A percentile compares a stretch with the other conserved stretches of the same genome.
Conservation (phyloP, 139 green algal species). For the Nannochloris sp. region DNA sequence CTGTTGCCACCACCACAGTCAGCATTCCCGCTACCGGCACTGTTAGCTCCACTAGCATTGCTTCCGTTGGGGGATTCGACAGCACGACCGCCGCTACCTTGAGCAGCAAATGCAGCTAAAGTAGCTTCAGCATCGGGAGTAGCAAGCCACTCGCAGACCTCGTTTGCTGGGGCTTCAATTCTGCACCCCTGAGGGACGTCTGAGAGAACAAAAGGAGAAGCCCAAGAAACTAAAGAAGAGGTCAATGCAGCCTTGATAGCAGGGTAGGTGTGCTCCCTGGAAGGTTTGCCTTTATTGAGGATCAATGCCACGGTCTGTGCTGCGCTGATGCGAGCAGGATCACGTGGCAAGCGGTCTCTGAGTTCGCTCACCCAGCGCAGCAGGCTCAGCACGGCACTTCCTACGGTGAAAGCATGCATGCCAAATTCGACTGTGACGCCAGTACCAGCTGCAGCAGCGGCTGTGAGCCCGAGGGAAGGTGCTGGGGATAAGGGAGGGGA, state of each 20-base stretch:
- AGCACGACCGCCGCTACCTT: neutral
- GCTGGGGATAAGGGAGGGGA: neutral
- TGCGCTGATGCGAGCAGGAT: neutral
- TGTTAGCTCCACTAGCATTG: too few relatives aligned
- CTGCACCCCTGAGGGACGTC: conserved; percentile 21
- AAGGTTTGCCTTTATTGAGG: conserved; percentile 42
- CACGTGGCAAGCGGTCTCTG: conserved; percentile 23
- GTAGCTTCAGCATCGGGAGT: neutral
- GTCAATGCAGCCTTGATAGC: conserved; percentile 31
- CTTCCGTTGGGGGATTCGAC: neutral
- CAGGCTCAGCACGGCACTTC: conserved; percentile 32
- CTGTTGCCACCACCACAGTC: neutral
- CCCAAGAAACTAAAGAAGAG: conserved; percentile 22
- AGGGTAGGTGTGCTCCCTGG: conserved; percentile 32
- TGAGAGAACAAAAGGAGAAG: conserved; percentile 12
- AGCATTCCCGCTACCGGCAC: too few relatives aligned
- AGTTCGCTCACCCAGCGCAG: conserved; percentile 39
- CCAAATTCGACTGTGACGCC: conserved; percentile 35
- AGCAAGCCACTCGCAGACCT: conserved; percentile 16
- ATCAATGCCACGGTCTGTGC: conserved; percentile 20
- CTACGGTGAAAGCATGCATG: conserved; percentile 47
- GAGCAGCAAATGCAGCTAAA: neutral
- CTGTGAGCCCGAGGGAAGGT: neutral
- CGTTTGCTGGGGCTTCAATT: conserved; percentile 9
- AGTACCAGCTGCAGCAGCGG: neutral